These are phyloP conservation scores for Coriolopsis trogii DNA, from an alignment of 1,284 basidiomycete species.

Conservation along the genomic window DNA sequence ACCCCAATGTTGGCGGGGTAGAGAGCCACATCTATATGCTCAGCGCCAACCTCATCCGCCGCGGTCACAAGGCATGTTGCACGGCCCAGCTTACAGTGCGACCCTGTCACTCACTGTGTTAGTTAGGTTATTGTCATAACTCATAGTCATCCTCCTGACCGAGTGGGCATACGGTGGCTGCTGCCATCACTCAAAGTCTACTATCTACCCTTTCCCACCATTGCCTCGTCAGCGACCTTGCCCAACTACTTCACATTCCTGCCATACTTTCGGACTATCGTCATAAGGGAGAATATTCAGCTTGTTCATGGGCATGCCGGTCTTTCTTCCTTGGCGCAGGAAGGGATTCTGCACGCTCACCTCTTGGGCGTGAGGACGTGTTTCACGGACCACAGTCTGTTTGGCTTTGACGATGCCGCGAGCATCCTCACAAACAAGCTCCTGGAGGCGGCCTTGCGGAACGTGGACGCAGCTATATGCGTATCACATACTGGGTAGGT, in stretches of 20 bases:
- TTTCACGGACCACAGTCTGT: conserved; percentile 97
- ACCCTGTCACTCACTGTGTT: too few relatives aligned
- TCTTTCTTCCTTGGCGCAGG: conserved; percentile 89
- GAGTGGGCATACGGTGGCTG: conserved; percentile 90
- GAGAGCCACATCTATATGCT: conserved; percentile 97
- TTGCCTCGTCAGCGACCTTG: conserved; percentile 89
- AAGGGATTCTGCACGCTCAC: conserved; percentile 89
- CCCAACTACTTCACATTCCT: conserved; percentile 94
- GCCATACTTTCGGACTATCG: conserved; percentile 88
- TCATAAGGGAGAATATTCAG: conserved; percentile 86
- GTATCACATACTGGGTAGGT: conserved; percentile 95
- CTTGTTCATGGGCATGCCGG: conserved; percentile 94
- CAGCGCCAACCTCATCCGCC: conserved; percentile 78
- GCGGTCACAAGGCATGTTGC: conserved; percentile 79
- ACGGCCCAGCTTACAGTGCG: too few relatives aligned
- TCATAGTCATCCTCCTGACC: conserved; percentile 85
- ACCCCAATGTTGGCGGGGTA: conserved; percentile 93
- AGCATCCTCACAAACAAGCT: conserved; percentile 98
- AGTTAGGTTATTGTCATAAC: conserved; percentile 93
- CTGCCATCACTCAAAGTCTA: conserved; percentile 90
- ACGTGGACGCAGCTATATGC: conserved; percentile 93
- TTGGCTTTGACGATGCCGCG: conserved; percentile 95
- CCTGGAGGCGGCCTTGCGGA: conserved; percentile 82
- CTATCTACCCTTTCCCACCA: conserved; percentile 87
- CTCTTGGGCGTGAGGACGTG: conserved; percentile 84